Evolutionary conservation across 2,329 filamentous ascomycete species (phyloP), one percentile per base, ranked within the genome.

Genomic region (Dactylellina sp.): DNA sequence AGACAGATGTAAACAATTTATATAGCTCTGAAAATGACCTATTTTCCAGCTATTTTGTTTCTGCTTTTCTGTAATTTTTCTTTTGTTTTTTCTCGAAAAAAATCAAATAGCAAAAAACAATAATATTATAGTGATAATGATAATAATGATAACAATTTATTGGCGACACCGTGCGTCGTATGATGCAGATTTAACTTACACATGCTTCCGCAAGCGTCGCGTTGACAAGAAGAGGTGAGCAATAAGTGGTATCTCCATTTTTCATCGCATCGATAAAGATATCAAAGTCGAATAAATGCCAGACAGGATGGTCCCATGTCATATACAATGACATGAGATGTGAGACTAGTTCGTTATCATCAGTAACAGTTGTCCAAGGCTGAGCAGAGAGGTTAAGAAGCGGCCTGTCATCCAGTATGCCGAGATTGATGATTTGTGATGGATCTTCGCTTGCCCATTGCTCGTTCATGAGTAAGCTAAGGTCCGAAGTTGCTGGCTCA

Each of bases 201-300:
- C 68, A 72, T 60, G 68, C 68, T 72, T 72, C 68, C 28, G 68
- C 68, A 50, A 72, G 68, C 25, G 55, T 61, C 53, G 68, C 60
- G 20, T 72, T 72, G 37, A 72, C 68, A 25, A 72, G 68, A 24
- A 72, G 60, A 39, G 68, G 68, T 18, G 68, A 72, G 22, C 68
- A 72, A 22, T 72, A 72, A 3, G 53, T 72, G 0, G 52, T 60
- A 28, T 72, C 68, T 16, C 53, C 60, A 7, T 52, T 47, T 25
- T 72, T 72, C 68, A 65, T 72, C 6, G 68, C 68, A 1, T 72
- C 68, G n/a, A 72, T 60, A 28, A 72, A 65, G 14, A 72, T 72
- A 24, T 72, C 68, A 28, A 59, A 72, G 16, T 72, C 68, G 39
- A 72, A 72, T 6, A 65, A 53, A 39, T 72, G 68, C 68, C 68